Evolutionary conservation across 768 basidiomycete genomes (phyloP).

Genomic region (Lactarius hengduanensis): DNA sequence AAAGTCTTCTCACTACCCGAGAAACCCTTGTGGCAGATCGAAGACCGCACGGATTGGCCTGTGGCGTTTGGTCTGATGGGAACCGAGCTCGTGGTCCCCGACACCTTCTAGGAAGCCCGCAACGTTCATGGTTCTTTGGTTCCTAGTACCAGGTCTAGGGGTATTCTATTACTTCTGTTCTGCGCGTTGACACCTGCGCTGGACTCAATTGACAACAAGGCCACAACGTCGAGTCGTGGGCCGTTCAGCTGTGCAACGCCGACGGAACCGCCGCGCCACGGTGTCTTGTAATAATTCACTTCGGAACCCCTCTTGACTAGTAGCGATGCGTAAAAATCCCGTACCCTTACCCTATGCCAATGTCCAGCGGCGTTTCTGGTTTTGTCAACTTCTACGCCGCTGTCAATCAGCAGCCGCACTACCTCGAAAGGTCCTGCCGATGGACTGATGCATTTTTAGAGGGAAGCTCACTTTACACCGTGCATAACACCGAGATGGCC

Average conservation of each 20-base stretch:
- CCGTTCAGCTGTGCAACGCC: not conserved
- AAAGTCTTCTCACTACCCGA: not conserved
- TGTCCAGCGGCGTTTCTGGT: not conserved
- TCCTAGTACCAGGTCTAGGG: not conserved
- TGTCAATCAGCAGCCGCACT: not conserved
- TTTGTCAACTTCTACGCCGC: not conserved
- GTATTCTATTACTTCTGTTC: not conserved
- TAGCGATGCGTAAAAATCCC: not conserved
- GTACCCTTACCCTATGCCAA: not conserved
- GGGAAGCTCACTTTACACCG: not conserved
- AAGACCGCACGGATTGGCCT: not conserved
- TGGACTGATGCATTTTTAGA: not conserved
- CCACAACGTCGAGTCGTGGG: not conserved
- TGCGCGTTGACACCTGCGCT: not conserved
- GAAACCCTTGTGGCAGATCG: not conserved
- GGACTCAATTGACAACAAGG: not conserved
- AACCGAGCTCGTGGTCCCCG: not conserved
- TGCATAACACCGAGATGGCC: not conserved
- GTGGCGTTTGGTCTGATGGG: not conserved
- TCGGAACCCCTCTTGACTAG: not conserved
- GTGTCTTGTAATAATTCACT: not conserved
- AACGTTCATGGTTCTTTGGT: not conserved
- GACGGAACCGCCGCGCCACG: not conserved
- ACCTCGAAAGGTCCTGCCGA: not conserved
- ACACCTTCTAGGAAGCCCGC: not conserved